These are phyloP conservation scores for Pseudocohnilembus persalinus DNA, from an alignment of 169 alveolate species.

Conservation along the genomic window DNA sequence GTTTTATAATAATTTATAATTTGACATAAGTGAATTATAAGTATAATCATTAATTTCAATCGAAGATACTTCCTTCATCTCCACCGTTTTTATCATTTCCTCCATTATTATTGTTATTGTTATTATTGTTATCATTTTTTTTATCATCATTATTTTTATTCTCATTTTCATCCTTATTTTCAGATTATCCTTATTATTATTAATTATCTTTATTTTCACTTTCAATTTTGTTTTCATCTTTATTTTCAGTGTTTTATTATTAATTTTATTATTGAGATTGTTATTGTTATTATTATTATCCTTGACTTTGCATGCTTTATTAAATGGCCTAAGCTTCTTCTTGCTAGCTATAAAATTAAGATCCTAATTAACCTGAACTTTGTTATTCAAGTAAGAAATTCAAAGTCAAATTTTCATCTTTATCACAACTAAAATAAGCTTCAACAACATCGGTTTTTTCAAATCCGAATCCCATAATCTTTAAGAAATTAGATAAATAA, in stretches of 20 bases:
- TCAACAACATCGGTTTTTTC: conserved; percentile 93
- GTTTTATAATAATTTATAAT: too few relatives aligned
- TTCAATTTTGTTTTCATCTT: background rate
- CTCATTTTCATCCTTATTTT: too few relatives aligned
- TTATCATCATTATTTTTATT: too few relatives aligned
- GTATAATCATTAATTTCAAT: background rate
- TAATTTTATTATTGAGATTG: background rate
- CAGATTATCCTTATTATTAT: too few relatives aligned
- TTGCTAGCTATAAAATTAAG: conserved; percentile 29
- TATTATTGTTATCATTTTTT: background rate
- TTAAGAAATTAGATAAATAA: background rate
- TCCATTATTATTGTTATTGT: background rate
- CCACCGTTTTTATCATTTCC: too few relatives aligned
- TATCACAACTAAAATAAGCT: conserved; percentile 96
- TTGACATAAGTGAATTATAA: background rate
- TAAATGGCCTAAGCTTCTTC: conserved; percentile 11
- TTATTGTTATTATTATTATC: background rate
- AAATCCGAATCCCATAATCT: conserved; percentile 90
- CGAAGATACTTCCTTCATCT: background rate
- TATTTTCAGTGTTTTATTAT: background rate
- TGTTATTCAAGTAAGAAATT: conserved; percentile 57
- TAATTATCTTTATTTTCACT: background rate
- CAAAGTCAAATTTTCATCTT: conserved; percentile 89
- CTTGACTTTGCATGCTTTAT: background rate
- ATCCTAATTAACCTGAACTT: conserved; percentile 24